Evolutionary conservation across 805 yeast genomes (phyloP), one percentile per base, ranked within the genome.

Genomic region (Wickerhamomyces hampshirensis): DNA sequence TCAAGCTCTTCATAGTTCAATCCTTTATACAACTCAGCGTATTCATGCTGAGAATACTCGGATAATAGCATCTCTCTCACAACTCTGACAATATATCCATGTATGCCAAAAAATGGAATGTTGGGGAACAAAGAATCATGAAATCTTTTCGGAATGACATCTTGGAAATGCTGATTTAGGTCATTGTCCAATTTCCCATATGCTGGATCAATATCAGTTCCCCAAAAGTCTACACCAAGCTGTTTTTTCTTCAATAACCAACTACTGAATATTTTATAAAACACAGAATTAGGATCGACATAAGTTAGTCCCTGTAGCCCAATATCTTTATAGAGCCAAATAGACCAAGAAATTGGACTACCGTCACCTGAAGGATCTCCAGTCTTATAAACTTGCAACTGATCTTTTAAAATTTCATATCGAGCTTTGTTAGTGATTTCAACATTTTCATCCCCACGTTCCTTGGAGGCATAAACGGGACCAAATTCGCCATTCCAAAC

Each of bases 401-500:
- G 76, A 43, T 69, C 73, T 37, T 62, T 60, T 46, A 71, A 59
- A 19, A 70, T 63, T 16, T 58, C 44, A 49, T 66, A 69, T 26
- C 77, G 60, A 11, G 62, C 54, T 12, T 35, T 42, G 47, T 71
- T 71, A 31, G 59, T 64, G 18, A 44, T 46, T 10, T 60, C 69
- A 5, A 60, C 56, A 37, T 67, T 55, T 1, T 39, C 34, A 45
- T 69, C 73, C 14, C 73, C 73, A 37, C 75, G 56, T 18, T 51
- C 57, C 18, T 60, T 52, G 10, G 69, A 58, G 14, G 71, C 66
- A 47, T 69, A 68, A 26, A 71, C 73, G 7, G 76, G 74, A 24
- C 77, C 74, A 50, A 71, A 68, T 51, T 71, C 73, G 19, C 76
- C 76, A 49, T 69, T 69, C 77, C 77, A 71, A 14, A 71, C 73